Base-by-base conservation (phyloP, 208 protist species). In the Leishmania major region DNA sequence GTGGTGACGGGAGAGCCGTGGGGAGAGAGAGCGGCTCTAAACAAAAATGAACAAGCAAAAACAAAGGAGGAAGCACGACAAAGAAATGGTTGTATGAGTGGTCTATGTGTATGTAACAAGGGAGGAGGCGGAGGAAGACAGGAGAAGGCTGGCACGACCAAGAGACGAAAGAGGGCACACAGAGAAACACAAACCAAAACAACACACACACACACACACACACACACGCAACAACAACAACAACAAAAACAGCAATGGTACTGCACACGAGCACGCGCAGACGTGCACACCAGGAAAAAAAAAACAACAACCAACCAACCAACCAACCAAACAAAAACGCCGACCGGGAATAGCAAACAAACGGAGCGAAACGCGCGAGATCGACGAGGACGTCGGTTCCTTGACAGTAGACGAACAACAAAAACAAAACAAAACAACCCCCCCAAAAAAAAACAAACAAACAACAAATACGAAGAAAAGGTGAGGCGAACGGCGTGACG, bases 91-190 rank as follows among this genome's bases (percentile, higher is more conserved):
- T 75, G n/a, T 75, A 40, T 59, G 71, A 37, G 17, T 1, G 28
- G 70, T 74, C 70, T 74, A 62, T 77, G 73, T 60, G 31, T 55
- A 45, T 77, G 73, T 62, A 62, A 47, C 31, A 49, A 35, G 49
- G 45, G 13, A 35, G 19, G 40, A 37, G 25, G 66, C 7, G 40
- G 19, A 40, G 28, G 28, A 31, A 37, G 28, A n/a, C 15, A 17
- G 1, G 25, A 31, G 28, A 55, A 22, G 43, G 6, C 19, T 28
- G 25, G 11, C 4, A 51, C 43, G 28, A 37, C 45, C 22, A 74
- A 55, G 70, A 35, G 25, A 31, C 25, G 13, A 8, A 62, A 62
- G 13, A 4, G 57, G 57, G 28, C 51, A 55, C 51, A 55, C 51
- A 62, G 57, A 25, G 57, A 25, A 62, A 62, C 57, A 13, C 57